Evolutionary conservation across 352 stramenopile species (phyloP), one percentile per base, ranked within the genome.

Genomic region (Phytophthora quininea): DNA sequence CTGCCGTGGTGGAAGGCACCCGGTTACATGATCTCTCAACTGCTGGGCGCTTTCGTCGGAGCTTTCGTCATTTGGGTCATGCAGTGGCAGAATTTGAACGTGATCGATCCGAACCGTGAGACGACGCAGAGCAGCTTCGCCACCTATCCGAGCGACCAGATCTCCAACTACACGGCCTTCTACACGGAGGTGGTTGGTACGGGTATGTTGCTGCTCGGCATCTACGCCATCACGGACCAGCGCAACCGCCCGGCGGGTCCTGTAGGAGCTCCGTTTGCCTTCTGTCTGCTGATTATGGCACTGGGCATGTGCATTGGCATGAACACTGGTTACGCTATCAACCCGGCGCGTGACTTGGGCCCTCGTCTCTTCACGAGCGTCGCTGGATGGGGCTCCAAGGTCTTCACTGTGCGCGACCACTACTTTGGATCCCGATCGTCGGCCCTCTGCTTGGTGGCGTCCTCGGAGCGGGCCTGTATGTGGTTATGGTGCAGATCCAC

Each of bases 351-450:
- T 37, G 79, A 88, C 64, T 73, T 88, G 12, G 76, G 71, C 37
- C 73, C 76, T 61, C 76, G 76, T 54, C 57, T 84, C 19, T 65
- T 78, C 45, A 70, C 64, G 14, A 58, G 48, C 12, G 49, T 70
- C 29, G 69, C 73, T 30, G 76, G 74, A 29, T 85, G 71, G 71
- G 72, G 76, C 48, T 76, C 64, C 40, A 72, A 82, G 56, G 73
- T 82, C n/a, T 86, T 84, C 64, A 78, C 73, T 8, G 29, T 68
- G 14, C 58, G 63, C 61, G 43, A 71, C 51, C 54, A 73, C 54
- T 86, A 86, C 72, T 86, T 57, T 84, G 74, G 75, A 77, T 86
- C 57, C 77, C 77, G 29, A 74, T 86, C 46, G 64, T 84, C 30
- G 77, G 62, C n/a, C 72, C 69, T 1, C 48, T 64, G 4, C 31